Percentiles rank a stretch among this genome's conserved stretches.
These are phyloP conservation scores for Epichloe uncinata DNA, from an alignment of 2,329 filamentous ascomycete species.

Conservation along the genomic window DNA sequence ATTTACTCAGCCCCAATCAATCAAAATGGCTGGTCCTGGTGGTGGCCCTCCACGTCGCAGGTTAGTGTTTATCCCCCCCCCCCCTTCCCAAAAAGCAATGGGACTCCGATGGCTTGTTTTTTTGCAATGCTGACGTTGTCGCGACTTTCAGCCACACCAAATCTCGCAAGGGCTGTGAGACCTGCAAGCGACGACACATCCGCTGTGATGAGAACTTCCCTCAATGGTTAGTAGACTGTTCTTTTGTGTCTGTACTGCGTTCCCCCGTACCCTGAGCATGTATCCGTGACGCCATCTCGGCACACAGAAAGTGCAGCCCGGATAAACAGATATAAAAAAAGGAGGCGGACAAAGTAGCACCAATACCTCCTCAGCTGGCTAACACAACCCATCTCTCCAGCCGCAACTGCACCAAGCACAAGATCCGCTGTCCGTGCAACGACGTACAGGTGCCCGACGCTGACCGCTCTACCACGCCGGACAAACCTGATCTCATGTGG, in stretches of 20 bases:
- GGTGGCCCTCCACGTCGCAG: constrained; percentile 76
- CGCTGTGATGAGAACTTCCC: constrained; percentile 96
- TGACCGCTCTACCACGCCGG: constrained; percentile 45
- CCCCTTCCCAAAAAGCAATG: neutral
- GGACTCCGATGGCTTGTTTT: neutral
- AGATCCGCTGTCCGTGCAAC: constrained; percentile 96
- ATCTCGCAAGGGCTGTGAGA: constrained; percentile 95
- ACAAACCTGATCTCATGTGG: constrained; percentile 65
- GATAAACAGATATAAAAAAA: neutral
- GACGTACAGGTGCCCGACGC: constrained; percentile 57
- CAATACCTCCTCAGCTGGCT: constrained; percentile 2
- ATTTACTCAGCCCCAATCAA: constrained; percentile 3
- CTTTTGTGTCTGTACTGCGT: neutral
- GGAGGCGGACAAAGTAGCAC: neutral
- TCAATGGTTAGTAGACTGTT: constrained; percentile 58
- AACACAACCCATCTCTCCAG: constrained; percentile 30
- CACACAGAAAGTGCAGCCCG: neutral
- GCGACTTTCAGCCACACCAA: constrained; percentile 70
- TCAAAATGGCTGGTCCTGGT: constrained; percentile 78
- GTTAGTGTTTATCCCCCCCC: constrained; percentile 24
- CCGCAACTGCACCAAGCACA: constrained; percentile 98
- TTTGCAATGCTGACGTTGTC: constrained; percentile 8
- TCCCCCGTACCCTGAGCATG: neutral
- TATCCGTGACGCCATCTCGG: constrained; percentile 1
- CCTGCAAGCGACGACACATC: constrained; percentile 95